Conservation (phyloP, 1,284 basidiomycete species). For the Rhodotorula sp. region DNA sequence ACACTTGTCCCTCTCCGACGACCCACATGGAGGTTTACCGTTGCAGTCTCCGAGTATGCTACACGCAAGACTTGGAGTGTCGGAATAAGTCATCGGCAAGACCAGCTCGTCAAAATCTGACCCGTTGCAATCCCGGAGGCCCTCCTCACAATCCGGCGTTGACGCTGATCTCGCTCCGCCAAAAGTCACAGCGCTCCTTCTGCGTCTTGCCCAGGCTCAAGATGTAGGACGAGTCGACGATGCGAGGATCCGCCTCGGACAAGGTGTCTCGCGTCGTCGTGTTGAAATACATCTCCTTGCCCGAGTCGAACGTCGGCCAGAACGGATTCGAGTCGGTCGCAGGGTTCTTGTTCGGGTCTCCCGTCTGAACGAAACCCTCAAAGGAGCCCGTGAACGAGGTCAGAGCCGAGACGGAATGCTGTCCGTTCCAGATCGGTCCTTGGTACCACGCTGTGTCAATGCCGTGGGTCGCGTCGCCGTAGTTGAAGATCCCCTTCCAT, state of each 20-base stretch:
- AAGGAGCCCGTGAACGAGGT: constrained; percentile 1
- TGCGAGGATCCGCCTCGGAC: neutral
- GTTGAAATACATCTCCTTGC: neutral
- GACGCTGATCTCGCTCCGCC: neutral
- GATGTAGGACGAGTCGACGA: neutral
- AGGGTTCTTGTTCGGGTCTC: constrained; percentile 5
- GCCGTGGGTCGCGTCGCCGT: neutral
- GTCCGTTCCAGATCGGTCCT: neutral
- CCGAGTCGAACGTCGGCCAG: constrained; percentile 3
- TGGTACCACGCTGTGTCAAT: neutral
- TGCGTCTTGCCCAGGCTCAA: neutral
- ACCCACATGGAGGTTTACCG: no score
- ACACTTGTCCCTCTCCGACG: no score
- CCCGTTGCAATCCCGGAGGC: no score
- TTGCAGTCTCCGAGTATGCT: no score
- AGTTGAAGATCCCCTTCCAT: neutral
- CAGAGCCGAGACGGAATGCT: neutral
- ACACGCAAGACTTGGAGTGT: no score
- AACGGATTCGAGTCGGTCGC: neutral
- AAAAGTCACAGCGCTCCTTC: neutral
- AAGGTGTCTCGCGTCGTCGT: neutral
- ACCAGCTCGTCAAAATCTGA: no score
- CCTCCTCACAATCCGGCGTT: neutral
- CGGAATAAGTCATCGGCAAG: no score
- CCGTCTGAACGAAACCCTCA: neutral